A percentile compares a stretch with the other conserved stretches of the same genome.
Evolutionary conservation across 805 yeast genomes (phyloP).

Genomic region (Metschnikowia sp.): DNA sequence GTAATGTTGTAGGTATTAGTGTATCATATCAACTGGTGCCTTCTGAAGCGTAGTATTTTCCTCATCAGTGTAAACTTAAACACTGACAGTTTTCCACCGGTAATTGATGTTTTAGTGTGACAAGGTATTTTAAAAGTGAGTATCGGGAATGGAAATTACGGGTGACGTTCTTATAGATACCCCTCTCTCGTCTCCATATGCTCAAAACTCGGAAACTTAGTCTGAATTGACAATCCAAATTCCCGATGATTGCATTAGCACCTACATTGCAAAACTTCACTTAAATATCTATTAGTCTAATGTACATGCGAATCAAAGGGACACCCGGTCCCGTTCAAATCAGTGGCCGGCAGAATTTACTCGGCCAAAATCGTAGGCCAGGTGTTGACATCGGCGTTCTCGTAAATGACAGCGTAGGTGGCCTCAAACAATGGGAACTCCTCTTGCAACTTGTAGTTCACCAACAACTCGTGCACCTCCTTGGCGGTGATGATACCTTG

Average conservation of each 20-base stretch:
- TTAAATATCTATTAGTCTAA: constrained; percentile 7
- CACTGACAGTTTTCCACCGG: no score
- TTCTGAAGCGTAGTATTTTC: no score
- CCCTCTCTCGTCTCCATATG: no score
- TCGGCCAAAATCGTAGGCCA: constrained; percentile 40
- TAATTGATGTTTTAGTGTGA: no score
- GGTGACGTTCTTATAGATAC: no score
- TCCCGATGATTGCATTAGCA: no score
- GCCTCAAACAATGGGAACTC: constrained; percentile 47
- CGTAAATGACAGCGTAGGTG: constrained; percentile 42
- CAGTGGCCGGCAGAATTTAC: constrained; percentile 1
- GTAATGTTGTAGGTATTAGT: no score
- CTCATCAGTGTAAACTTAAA: no score
- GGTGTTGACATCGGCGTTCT: constrained; percentile 38
- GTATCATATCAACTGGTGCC: no score
- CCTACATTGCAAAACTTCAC: neutral
- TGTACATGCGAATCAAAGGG: neutral
- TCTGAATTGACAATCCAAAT: neutral
- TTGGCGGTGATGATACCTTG: constrained; percentile 46
- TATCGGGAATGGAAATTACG: no score
- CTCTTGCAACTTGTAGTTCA: constrained; percentile 27
- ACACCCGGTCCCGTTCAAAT: constrained; percentile 3
- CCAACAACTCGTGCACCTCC: constrained; percentile 46
- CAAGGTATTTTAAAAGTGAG: no score
- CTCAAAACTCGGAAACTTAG: neutral